phyloP scores from a whole-genome alignment of 768 basidiomycete genomes.

The Calocera cornea region DNA sequence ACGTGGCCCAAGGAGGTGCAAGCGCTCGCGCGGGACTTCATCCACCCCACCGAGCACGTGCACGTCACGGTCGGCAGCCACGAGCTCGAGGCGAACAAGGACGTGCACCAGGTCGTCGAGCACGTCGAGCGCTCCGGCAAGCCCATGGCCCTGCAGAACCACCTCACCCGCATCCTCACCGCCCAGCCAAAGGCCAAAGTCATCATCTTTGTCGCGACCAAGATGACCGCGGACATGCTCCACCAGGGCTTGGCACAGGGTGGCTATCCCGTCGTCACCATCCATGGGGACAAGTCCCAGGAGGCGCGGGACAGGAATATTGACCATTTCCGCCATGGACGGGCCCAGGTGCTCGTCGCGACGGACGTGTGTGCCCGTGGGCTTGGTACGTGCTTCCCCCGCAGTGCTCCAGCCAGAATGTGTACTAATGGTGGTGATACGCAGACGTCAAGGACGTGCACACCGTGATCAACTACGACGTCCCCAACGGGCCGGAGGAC shows the following conservation, averaged over 20 bases:
- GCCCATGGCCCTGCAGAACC: constrained; percentile 31
- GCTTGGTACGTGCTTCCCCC: constrained; percentile 25
- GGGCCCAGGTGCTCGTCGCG: constrained; percentile 25
- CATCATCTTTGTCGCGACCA: constrained; percentile 35
- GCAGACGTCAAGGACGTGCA: background rate
- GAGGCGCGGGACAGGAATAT: constrained; percentile 35
- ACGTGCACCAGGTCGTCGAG: constrained; percentile 33
- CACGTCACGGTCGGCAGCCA: constrained; percentile 36
- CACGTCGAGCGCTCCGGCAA: constrained; percentile 33
- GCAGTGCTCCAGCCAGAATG: background rate
- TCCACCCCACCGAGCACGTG: constrained; percentile 28
- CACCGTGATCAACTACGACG: constrained; percentile 1
- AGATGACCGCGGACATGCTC: constrained; percentile 23
- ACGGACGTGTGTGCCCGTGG: constrained; percentile 35
- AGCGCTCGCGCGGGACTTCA: constrained; percentile 31
- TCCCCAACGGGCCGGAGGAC: constrained; percentile 24
- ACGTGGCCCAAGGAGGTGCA: constrained; percentile 39
- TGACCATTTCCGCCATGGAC: constrained; percentile 33
- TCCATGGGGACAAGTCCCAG: constrained; percentile 36
- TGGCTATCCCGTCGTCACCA: constrained; percentile 16
- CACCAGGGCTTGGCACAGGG: constrained; percentile 13
- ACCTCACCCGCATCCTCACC: constrained; percentile 30
- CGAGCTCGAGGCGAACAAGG: constrained; percentile 35
- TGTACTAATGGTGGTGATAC: background rate
- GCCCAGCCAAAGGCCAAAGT: constrained; percentile 33